Evolutionary conservation across 2,329 filamentous ascomycete species (phyloP).

Genomic region (Apiospora phragmitis): DNA sequence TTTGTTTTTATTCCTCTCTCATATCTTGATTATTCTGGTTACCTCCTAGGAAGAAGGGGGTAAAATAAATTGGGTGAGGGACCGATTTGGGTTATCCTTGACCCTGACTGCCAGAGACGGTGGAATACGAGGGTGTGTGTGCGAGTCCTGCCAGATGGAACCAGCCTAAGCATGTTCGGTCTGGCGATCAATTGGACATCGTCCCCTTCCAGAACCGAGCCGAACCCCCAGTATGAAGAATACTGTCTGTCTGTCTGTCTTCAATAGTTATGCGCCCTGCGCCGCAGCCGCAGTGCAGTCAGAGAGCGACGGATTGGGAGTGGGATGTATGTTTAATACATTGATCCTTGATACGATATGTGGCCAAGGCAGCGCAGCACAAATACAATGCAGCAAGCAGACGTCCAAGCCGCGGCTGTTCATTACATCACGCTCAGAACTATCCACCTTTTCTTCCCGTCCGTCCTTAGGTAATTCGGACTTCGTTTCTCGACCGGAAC

Average conservation of each 20-base stretch:
- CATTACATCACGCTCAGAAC: background rate
- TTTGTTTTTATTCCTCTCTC: background rate
- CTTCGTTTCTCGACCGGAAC: background rate
- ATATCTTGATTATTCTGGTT: constrained; percentile 1
- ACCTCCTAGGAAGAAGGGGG: constrained; percentile 3
- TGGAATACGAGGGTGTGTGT: background rate
- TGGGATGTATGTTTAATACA: background rate
- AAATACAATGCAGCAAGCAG: background rate
- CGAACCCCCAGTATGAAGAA: background rate
- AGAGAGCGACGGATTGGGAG: background rate
- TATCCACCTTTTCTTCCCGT: background rate
- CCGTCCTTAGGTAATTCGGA: background rate
- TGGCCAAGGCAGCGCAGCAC: background rate
- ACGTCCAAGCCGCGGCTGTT: background rate
- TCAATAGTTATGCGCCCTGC: background rate
- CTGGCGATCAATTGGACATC: constrained; percentile 6
- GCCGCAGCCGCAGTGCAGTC: background rate
- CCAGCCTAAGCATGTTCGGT: constrained; percentile 2
- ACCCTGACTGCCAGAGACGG: constrained; percentile 4
- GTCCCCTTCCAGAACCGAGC: background rate
- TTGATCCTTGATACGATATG: constrained; percentile 1
- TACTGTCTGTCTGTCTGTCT: background rate
- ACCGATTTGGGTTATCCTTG: constrained; percentile 3
- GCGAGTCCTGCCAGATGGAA: constrained; percentile 2
- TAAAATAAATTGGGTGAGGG: constrained; percentile 2